Evolutionary conservation across 1,139 yeast species (phyloP).

Genomic region (Yamadazyma atmosphaerica): DNA sequence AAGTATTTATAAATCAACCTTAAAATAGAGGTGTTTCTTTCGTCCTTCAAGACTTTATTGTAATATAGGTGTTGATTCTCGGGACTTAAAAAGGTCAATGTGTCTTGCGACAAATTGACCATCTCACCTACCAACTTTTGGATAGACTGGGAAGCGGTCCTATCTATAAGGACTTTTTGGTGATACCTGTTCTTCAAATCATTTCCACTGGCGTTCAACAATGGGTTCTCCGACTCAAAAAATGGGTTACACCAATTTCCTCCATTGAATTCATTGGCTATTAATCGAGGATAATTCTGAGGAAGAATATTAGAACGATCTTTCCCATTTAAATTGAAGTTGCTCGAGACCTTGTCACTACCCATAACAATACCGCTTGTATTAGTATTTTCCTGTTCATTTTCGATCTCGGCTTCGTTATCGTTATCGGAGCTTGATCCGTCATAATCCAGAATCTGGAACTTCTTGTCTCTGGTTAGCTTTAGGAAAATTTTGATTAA

Average conservation of each 20-base stretch:
- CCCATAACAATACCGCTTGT: conserved; percentile 5
- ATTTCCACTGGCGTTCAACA: conserved; percentile 47
- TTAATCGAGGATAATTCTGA: conserved; percentile 66
- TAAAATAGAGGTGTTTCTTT: conserved; percentile 54
- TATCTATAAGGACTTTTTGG: conserved; percentile 52
- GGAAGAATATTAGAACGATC: conserved; percentile 50
- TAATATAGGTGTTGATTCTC: conserved; percentile 34
- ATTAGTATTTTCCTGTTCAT: conserved; percentile 11
- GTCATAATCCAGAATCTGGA: conserved; percentile 38
- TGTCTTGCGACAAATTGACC: conserved; percentile 37
- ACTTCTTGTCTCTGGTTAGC: conserved; percentile 34
- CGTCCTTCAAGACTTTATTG: conserved; percentile 37
- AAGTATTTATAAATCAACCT: conserved; percentile 54
- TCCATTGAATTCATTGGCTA: conserved; percentile 64
- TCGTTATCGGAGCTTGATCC: conserved; percentile 35
- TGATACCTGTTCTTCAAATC: conserved; percentile 44
- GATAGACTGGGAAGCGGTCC: conserved; percentile 42
- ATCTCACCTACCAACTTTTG: conserved; percentile 39
- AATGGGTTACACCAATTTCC: conserved; percentile 76
- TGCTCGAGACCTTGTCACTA: background rate
- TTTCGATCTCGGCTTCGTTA: conserved; percentile 31
- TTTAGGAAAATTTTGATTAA: conserved; percentile 29
- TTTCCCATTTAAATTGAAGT: conserved; percentile 21
- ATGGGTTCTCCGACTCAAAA: conserved; percentile 41
- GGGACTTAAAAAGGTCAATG: conserved; percentile 40